Base-by-base conservation (phyloP, 2,329 filamentous ascomycete species). In the Colletotrichum cereale region DNA sequence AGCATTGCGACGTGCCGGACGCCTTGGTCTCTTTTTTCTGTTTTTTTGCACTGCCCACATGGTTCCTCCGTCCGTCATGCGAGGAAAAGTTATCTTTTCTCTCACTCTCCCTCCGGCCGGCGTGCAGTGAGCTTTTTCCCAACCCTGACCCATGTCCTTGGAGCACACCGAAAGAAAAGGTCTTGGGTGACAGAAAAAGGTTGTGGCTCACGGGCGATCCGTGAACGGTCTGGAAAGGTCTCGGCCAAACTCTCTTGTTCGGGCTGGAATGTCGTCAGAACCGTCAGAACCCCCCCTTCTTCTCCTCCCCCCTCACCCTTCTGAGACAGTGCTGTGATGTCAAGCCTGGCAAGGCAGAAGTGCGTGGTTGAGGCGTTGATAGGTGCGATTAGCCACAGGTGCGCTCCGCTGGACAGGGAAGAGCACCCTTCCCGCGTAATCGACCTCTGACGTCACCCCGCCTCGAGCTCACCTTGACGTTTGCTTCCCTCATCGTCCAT, bases 371-470 rank as follows among this genome's bases (percentile, higher is more conserved):
- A 67, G 60, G 56, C 58, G 42, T 24, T 69, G 66, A 69, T 69
- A 66, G 66, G 66, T 66, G 50, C 66, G 61, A 69, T 66, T 36
- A 57, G 62, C 62, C 66, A 69, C 61, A 69, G 34, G 24, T 34
- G 34, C 65, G 26, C 57, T 58, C 42, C 38, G 29, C 50, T 6
- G 21, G 57, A 34, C 65, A 63, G 57, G 65, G 64, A 21, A 29
- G 11, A 42, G 56, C 36, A 29, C 34, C 34, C 34, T 53, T 18
- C 47, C 38, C n/a, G 34, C 12, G n/a, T 42, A 21, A 38, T n/a
- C 21, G 14, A 44, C 29, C 50, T 63, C 44, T 67, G 65, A 67
- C 65, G 65, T 67, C 65, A 67, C n/a, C 38, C 24, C 18, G n/a
- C n/a, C 14, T 21, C 18, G 18, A 53, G 26, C 48, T 52, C 31